Conservation (phyloP, 257 asterid species). For the Capsicum baccatum region DNA sequence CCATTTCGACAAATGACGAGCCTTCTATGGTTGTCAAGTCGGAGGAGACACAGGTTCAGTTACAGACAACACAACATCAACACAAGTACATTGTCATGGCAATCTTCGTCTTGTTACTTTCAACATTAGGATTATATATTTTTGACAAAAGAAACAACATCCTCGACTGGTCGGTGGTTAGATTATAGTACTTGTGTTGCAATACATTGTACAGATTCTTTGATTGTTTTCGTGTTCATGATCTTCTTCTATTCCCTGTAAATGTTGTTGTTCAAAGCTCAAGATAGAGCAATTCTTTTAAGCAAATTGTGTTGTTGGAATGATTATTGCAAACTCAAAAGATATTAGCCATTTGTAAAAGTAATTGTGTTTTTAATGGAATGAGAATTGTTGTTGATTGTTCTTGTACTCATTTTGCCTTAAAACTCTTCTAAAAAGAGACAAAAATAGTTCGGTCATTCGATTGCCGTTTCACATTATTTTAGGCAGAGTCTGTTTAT, state of each 20-base stretch:
- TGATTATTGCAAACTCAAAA: neutral
- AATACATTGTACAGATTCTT: slow-evolving; percentile 27
- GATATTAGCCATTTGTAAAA: slow-evolving; percentile 9
- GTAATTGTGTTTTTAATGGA: slow-evolving; percentile 13
- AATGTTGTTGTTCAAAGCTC: neutral
- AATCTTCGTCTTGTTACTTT: slow-evolving; percentile 46
- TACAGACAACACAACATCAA: slow-evolving; percentile 34
- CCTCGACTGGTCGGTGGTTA: slow-evolving; percentile 33
- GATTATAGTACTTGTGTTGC: slow-evolving; percentile 19
- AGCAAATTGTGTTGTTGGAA: neutral
- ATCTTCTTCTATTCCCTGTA: neutral
- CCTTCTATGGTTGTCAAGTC: slow-evolving; percentile 31
- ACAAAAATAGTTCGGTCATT: neutral
- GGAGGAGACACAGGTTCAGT: slow-evolving; percentile 36
- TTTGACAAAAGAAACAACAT: slow-evolving; percentile 34
- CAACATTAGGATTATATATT: slow-evolving; percentile 52
- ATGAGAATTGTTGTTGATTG: slow-evolving; percentile 6
- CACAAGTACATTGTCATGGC: slow-evolving; percentile 43
- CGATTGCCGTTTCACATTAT: no score
- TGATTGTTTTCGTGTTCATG: slow-evolving; percentile 17
- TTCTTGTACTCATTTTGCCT: neutral
- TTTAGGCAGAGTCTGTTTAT: neutral
- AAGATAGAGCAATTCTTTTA: slow-evolving; percentile 5
- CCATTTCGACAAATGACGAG: slow-evolving; percentile 30
- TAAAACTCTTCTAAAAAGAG: neutral